Evolutionary conservation across 345 rosid genomes (phyloP).

Genomic region (Gossypium anomalum): DNA sequence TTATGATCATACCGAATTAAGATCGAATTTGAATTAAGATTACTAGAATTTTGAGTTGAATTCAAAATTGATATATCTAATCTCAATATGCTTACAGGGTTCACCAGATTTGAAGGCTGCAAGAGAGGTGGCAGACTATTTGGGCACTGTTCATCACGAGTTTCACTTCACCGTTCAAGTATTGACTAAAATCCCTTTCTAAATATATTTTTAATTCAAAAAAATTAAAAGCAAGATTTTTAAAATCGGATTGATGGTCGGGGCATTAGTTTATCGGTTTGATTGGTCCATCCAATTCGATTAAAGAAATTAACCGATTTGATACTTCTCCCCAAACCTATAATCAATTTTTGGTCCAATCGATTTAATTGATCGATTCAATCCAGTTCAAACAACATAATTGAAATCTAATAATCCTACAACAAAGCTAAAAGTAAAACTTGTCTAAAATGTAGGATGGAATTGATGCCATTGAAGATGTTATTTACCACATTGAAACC

Average conservation of each 20-base stretch:
- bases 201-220: background rate
- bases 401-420: background rate
- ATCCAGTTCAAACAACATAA: background rate
- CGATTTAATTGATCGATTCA: too few relatives aligned
- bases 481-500: slow-evolving; percentile 82
- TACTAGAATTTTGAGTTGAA: too few relatives aligned
- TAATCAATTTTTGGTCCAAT: too few relatives aligned
- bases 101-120: slow-evolving; percentile 89
- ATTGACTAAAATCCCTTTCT: background rate
- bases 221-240: background rate
- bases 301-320: too few relatives aligned
- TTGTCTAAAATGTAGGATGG: slow-evolving; percentile 47
- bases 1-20: too few relatives aligned
- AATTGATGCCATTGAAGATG: slow-evolving; percentile 93
- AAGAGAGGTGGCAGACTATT: slow-evolving; percentile 77
- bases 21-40: too few relatives aligned
- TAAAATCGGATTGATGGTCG: too few relatives aligned
- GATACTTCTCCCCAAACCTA: fast-evolving
- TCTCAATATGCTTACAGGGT: slow-evolving; percentile 36
- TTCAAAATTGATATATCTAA: background rate
- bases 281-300: fast-evolving
- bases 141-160: slow-evolving; percentile 93
- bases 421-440: background rate
- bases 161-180: slow-evolving; percentile 90
- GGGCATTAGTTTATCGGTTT: too few relatives aligned